These are phyloP conservation scores for Vitis hybrid DNA, from an alignment of 177 flowering plant genomes.

Conservation along the genomic window DNA sequence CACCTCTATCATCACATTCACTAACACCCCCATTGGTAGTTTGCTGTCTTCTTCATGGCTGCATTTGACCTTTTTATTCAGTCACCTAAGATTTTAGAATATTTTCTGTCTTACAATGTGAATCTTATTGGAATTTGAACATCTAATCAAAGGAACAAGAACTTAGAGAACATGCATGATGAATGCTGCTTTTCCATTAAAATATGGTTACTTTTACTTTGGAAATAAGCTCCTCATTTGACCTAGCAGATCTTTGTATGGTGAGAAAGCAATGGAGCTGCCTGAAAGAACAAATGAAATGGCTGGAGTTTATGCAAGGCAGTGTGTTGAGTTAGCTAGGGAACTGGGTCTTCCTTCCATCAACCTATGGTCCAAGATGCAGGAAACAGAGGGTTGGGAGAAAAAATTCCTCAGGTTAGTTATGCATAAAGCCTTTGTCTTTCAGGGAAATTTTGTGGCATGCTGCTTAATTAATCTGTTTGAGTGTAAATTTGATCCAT, in stretches of 20 bases:
- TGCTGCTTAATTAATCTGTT: not conserved
- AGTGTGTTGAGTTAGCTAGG: conserved; percentile 64
- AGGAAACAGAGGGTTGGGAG: conserved; percentile 78
- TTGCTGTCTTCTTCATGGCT: too few relatives aligned
- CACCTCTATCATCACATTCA: too few relatives aligned
- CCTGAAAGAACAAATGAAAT: conserved; percentile 82
- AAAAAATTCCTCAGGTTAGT: conserved; percentile 68
- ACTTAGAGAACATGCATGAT: not conserved
- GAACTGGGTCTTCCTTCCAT: conserved; percentile 56
- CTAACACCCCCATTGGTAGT: too few relatives aligned
- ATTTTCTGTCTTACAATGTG: not conserved
- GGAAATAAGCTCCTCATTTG: conserved; percentile 1
- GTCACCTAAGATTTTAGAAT: not conserved
- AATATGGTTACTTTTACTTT: not conserved
- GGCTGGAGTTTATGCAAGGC: conserved; percentile 65
- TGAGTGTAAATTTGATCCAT: too few relatives aligned
- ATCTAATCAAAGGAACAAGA: not conserved
- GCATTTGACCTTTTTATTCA: not conserved
- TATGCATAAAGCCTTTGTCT: not conserved
- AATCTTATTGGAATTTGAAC: not conserved
- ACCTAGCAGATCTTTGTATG: conserved; percentile 55
- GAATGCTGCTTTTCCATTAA: not conserved
- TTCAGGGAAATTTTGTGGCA: not conserved
- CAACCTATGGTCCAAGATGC: conserved; percentile 88
- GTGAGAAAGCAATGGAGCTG: conserved; percentile 55